Evolutionary conservation across 805 yeast genomes (phyloP).

Genomic region (Saccharomycopsis schoenii): DNA sequence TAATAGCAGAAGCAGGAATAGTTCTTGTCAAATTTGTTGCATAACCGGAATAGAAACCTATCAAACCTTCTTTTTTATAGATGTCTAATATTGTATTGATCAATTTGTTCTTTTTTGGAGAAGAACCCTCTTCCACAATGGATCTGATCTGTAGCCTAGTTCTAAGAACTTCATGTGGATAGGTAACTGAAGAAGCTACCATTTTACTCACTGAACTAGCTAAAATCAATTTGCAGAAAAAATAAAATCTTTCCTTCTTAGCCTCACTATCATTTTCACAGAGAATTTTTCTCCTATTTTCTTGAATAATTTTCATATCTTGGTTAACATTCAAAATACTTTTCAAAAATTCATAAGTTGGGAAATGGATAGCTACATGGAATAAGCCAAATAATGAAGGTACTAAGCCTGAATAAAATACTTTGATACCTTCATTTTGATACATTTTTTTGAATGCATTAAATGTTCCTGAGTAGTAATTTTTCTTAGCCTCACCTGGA

Average conservation of each 20-base stretch:
- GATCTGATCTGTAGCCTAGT: conserved; percentile 71
- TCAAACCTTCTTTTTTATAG: conserved; percentile 57
- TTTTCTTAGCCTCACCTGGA: conserved; percentile 16
- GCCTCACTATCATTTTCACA: conserved; percentile 18
- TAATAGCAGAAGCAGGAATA: conserved; percentile 92
- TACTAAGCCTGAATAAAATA: conserved; percentile 80
- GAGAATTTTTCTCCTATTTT: conserved; percentile 20
- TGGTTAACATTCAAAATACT: conserved; percentile 31
- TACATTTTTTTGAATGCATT: conserved; percentile 82
- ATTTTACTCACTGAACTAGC: conserved; percentile 81
- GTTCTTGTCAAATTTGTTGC: conserved; percentile 80
- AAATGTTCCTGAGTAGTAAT: conserved; percentile 60
- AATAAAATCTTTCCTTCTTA: conserved; percentile 19
- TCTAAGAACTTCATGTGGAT: conserved; percentile 91
- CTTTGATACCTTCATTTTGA: conserved; percentile 63
- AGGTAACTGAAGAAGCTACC: conserved; percentile 80
- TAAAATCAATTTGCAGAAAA: conserved; percentile 36
- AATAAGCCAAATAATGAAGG: conserved; percentile 85
- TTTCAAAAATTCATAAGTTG: conserved; percentile 80
- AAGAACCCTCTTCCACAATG: conserved; percentile 14
- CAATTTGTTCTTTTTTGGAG: conserved; percentile 14
- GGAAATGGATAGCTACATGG: conserved; percentile 95
- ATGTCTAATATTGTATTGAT: conserved; percentile 28
- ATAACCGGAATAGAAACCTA: conserved; percentile 86
- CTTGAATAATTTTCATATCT: conserved; percentile 11